Base-by-base conservation (phyloP, 768 basidiomycete genomes). In the Ramaria rubella region DNA sequence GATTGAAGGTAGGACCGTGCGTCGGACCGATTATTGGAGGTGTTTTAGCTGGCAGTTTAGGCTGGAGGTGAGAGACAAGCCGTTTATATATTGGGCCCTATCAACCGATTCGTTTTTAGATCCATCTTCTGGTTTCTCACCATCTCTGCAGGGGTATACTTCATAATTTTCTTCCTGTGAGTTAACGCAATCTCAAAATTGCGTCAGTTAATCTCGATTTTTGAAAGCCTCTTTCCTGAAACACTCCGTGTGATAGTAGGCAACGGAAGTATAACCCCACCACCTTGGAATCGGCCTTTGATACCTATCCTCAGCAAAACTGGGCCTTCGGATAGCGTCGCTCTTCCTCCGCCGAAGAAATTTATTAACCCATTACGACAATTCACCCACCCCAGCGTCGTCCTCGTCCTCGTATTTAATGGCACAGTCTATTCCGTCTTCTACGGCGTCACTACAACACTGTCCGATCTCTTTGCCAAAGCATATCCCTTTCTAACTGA, bases 101-200 rank as follows among this genome's bases (percentile, higher is more conserved):
- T 48, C 15, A 27, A 27, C 29, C 34, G 45, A 8, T 34, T 58
- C 38, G 57, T 40, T 54, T 38, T 59, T 44, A 82, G 80, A 61
- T 75, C 82, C 11, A 80, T 84, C 4, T 84, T 84, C 62, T 84
- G 81, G 82, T 82, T 83, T 64, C 67, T 83, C 9, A 75, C 74
- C 56, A 82, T 83, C 29, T 63, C 75, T 2, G 69, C 78, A 8
- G 74, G 73, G 6, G 57, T 68, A 5, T 80, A 78, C 62, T 73
- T 80, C 11, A 54, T 58, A 21, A 17, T 58, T 31, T 52, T 51
- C 26, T 52, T 52, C 34, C 12, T 58, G 57, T 51, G 34, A 36
- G 31, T 58, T 17, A 15, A 11, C 21, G 55, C 24, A 19, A 21
- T 55, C 40, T 17, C 23, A 21, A 27, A 53, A 27, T 34, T 33